phyloP scores from a whole-genome alignment of 202 grass and related monocot species.

The Setaria viridis region DNA sequence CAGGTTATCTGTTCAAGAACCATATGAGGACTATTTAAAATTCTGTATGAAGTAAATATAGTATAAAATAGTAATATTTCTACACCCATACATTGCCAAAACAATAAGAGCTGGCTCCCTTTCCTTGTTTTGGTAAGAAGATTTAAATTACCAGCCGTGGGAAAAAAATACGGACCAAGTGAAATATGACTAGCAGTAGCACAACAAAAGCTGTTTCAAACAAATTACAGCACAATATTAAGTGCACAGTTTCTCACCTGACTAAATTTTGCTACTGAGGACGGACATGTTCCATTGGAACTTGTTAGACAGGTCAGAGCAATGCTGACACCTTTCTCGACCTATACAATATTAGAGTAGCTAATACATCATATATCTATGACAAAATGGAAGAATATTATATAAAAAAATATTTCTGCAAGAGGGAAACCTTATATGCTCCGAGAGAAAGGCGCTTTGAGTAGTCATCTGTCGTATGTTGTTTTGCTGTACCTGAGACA shows the following conservation, averaged over 20 bases:
- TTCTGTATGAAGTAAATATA: constrained; percentile 1
- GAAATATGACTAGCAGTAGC: background rate
- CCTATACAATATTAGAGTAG: constrained; percentile 53
- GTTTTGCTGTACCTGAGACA: constrained; percentile 81
- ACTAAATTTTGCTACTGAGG: constrained; percentile 61
- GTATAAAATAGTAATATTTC: background rate
- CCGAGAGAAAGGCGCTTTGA: constrained; percentile 82
- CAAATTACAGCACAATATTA: background rate
- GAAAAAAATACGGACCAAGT: background rate
- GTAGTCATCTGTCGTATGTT: constrained; percentile 89
- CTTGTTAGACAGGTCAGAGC: constrained; percentile 67
- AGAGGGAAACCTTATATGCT: constrained; percentile 60
- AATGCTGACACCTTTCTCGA: constrained; percentile 64
- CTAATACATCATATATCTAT: constrained; percentile 14
- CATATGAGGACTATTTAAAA: constrained; percentile 6
- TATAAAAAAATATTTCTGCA: background rate
- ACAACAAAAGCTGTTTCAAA: background rate
- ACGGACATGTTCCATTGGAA: constrained; percentile 53
- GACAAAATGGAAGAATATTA: constrained; percentile 26
- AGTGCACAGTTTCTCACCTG: constrained; percentile 55
- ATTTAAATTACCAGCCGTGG: background rate
- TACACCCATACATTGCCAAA: background rate
- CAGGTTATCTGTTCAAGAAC: constrained; percentile 3
- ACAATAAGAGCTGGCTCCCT: background rate
- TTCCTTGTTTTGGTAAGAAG: background rate